Base-by-base conservation (phyloP, 208 protist genomes). In the Trypanosoma brucei region DNA sequence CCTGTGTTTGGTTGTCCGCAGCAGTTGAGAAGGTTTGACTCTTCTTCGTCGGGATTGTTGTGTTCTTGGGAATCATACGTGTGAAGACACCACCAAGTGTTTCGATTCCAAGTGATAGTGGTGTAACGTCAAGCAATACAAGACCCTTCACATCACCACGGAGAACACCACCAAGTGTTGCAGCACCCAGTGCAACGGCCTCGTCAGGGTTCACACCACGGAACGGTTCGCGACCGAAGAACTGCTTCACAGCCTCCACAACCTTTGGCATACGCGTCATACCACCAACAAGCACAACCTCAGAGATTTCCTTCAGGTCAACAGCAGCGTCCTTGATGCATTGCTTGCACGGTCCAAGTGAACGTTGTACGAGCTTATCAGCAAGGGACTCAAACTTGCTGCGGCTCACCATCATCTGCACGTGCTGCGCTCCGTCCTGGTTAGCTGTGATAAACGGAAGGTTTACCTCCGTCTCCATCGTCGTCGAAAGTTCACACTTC, bases 181-280 rank as follows among this genome's bases (percentile, higher is more conserved):
- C 98, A 22, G 98, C 98, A 60, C 98, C 98, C 33, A 99, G 91
- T 5, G 98, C 98, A n/a, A 99, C 98, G 30, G 97, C 98, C 84
- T 99, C 99, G 78, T 99, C 99, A 9, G 99, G 98, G 83, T 99
- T 99, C 59, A 99, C 97, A 49, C 92, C 90, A 71, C 98, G 98
- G 85, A 84, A 97, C 56, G 97, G 95, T 63, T 98, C 84, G 54
- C 92, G 88, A 36, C 88, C 84, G 66, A 99, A 99, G 65, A 98
- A 79, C 14, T 95, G 70, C 69, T 92, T 80, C 34, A 98, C 90
- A 3, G 68, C 62, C 46, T 96, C 74, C 31, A 86, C 46, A 7
- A 98, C 96, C 70, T 94, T 93, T 46, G 98, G 98, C 83, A 99
- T 98, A 59, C 98, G 87, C 37, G 97, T 98, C 96, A 98, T 98